These are phyloP conservation scores for Ustilago xerochloae DNA, from an alignment of 1,284 basidiomycete species.

Conservation along the genomic window DNA sequence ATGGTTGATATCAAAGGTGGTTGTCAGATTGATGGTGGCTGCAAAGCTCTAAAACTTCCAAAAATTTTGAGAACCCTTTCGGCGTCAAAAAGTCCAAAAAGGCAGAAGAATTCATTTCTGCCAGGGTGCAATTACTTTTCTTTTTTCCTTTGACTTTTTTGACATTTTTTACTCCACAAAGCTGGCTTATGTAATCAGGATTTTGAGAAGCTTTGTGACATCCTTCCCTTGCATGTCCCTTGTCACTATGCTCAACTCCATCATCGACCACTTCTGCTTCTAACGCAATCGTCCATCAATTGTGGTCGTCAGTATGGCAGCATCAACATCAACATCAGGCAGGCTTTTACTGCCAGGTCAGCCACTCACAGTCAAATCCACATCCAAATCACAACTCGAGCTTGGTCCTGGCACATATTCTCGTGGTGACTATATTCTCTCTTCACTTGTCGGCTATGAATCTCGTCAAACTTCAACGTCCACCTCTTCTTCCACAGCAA, in stretches of 20 bases:
- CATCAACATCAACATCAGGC: slow-evolving; percentile 12
- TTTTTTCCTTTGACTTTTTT: too few relatives aligned
- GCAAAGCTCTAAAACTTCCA: slow-evolving; percentile 9
- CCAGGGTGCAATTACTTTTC: slow-evolving; percentile 6
- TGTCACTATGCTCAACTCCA: not conserved
- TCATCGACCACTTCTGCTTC: not conserved
- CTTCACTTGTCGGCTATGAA: slow-evolving; percentile 56
- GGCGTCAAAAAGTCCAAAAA: not conserved
- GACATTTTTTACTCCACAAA: slow-evolving; percentile 20
- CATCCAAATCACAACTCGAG: slow-evolving; percentile 17
- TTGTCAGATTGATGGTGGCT: not conserved
- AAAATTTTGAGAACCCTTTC: slow-evolving; percentile 33
- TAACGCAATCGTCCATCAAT: not conserved
- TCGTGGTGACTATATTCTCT: slow-evolving; percentile 52
- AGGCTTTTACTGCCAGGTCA: slow-evolving; percentile 53
- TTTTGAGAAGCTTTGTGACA: slow-evolving; percentile 9
- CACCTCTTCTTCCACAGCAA: not conserved
- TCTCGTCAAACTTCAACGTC: slow-evolving; percentile 10
- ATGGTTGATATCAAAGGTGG: not conserved
- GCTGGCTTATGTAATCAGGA: slow-evolving; percentile 29
- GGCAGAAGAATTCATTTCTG: not conserved
- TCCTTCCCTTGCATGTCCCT: not conserved
- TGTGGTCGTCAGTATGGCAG: slow-evolving; percentile 3
- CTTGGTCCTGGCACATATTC: slow-evolving; percentile 55
- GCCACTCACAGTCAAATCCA: slow-evolving; percentile 28